These are phyloP conservation scores for Polychaeton citri DNA, from an alignment of 2,329 filamentous ascomycete species.

Conservation along the genomic window DNA sequence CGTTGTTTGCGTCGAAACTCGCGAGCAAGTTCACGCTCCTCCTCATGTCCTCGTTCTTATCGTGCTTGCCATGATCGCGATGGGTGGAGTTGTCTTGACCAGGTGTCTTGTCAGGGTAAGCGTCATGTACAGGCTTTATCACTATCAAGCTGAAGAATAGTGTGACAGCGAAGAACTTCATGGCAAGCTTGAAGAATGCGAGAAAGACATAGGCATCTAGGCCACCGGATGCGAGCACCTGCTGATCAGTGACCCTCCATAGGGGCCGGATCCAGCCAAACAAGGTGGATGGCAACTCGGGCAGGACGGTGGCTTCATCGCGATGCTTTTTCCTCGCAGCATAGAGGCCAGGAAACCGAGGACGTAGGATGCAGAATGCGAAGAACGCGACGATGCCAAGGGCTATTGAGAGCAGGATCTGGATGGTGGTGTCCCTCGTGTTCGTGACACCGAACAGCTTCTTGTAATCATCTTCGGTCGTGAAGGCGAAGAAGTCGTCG, in stretches of 20 bases:
- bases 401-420: conserved; percentile 58
- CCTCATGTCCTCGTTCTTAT: neutral
- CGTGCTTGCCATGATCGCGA: neutral
- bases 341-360: conserved; percentile 84
- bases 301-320: conserved; percentile 52
- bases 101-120: conserved; percentile 36
- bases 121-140: conserved; percentile 73
- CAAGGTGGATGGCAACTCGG: conserved; percentile 67
- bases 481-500: conserved; percentile 11
- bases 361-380: conserved; percentile 68
- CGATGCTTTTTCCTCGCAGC: conserved; percentile 72
- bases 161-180: conserved; percentile 66
- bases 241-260: conserved; percentile 73
- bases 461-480: conserved; percentile 1
- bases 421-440: conserved; percentile 38
- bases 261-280: conserved; percentile 89
- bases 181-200: conserved; percentile 90
- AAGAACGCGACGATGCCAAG: conserved; percentile 61
- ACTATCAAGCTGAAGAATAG: conserved; percentile 70
- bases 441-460: conserved; percentile 19
- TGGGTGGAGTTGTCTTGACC: conserved; percentile 2
- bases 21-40: neutral
- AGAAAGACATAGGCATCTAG: conserved; percentile 94
- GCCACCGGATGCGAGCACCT: conserved; percentile 78
- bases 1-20: neutral